phyloP scores from a whole-genome alignment of 2,329 filamentous ascomycete species.

The Fusarium sp. region DNA sequence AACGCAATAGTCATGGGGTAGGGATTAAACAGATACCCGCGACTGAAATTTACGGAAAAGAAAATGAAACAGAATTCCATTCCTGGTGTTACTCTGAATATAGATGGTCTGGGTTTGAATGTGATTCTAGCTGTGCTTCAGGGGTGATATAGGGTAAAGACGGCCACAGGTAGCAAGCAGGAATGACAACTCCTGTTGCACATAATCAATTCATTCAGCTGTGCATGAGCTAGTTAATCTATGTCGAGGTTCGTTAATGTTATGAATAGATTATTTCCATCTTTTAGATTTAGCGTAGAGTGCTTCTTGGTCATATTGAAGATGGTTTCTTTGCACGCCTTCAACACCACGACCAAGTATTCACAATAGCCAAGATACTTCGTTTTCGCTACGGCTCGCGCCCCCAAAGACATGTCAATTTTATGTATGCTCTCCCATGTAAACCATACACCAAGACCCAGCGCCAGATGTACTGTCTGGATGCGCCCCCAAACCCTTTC shows the following conservation, averaged over 20 bases:
- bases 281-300: not conserved
- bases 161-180: not conserved
- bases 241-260: not conserved
- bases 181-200: not conserved
- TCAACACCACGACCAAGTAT: not conserved
- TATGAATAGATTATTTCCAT: not conserved
- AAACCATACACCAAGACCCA: not conserved
- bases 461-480: constrained; percentile 15
- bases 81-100: not conserved
- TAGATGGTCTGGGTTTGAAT: not conserved
- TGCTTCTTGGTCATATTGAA: not conserved
- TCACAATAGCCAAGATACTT: not conserved
- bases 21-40: not conserved
- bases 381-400: not conserved
- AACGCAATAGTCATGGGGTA: not conserved
- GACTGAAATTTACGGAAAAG: not conserved
- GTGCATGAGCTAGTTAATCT: not conserved
- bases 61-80: not conserved
- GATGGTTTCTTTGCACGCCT: not conserved
- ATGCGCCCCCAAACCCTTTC: not conserved
- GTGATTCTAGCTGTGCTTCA: not conserved
- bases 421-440: constrained; percentile 7
- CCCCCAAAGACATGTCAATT: constrained; percentile 12
- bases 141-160: not conserved
- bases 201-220: not conserved